These are phyloP conservation scores for Agrocybe praecox DNA, from an alignment of 768 basidiomycete species.

Conservation along the genomic window DNA sequence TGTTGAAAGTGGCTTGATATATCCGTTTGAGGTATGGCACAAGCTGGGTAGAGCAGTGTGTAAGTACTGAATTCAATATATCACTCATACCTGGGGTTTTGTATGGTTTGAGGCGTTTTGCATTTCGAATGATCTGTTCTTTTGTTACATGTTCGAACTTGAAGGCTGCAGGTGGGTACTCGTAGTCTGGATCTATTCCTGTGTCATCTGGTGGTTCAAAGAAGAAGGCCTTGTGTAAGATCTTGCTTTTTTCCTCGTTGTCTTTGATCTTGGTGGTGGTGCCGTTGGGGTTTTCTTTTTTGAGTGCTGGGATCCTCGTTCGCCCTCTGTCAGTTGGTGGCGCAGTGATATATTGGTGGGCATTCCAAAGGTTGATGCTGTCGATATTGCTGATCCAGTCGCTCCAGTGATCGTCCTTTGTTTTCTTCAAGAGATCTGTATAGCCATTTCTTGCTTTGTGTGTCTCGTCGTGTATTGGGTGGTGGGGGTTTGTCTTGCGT, in stretches of 20 bases:
- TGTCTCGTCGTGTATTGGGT: conserved; percentile 24
- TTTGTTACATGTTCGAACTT: conserved; percentile 19
- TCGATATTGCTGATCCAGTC: conserved; percentile 26
- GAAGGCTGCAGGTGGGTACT: conserved; percentile 27
- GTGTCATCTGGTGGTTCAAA: conserved; percentile 7
- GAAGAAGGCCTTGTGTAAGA: conserved; percentile 28
- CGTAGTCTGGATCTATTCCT: conserved; percentile 6
- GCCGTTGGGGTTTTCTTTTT: background rate
- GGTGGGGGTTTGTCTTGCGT: background rate
- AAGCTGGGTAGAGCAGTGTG: conserved; percentile 17
- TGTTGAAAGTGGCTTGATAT: conserved; percentile 27
- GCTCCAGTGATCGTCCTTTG: conserved; percentile 28
- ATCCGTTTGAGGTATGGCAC: conserved; percentile 24
- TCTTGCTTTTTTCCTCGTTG: background rate
- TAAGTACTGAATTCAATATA: conserved; percentile 32
- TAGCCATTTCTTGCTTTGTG: conserved; percentile 15
- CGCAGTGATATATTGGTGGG: conserved; percentile 20
- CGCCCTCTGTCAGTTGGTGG: conserved; percentile 25
- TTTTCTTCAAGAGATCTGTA: conserved; percentile 9
- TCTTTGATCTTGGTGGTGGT: background rate
- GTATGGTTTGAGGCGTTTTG: conserved; percentile 29
- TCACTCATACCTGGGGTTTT: conserved; percentile 31
- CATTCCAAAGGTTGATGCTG: conserved; percentile 20
- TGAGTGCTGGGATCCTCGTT: conserved; percentile 27
- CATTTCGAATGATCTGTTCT: conserved; percentile 24